Evolutionary conservation across 2,329 filamentous ascomycete species (phyloP).

Genomic region (Arthrobotrys sphaeroides): DNA sequence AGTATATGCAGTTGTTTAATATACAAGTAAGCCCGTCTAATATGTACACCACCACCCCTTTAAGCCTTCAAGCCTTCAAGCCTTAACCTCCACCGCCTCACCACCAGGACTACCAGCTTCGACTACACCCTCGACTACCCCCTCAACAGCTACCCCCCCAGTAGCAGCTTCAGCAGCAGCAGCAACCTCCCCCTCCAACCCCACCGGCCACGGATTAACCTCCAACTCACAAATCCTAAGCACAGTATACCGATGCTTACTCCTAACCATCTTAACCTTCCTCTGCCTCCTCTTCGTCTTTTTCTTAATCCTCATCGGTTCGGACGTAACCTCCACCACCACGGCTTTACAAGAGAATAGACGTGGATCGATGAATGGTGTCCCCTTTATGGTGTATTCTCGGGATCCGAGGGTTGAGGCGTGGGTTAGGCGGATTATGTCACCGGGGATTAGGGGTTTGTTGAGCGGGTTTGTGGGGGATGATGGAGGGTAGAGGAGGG

Average conservation of each 20-base stretch:
- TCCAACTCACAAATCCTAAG: conserved; percentile 83
- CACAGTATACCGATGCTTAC: conserved; percentile 90
- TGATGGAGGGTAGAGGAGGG: conserved; percentile 71
- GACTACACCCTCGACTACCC: too few species aligned
- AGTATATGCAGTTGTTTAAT: too few species aligned
- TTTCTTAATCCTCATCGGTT: conserved; percentile 78
- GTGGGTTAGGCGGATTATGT: conserved; percentile 86
- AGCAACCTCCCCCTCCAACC: conserved; percentile 63
- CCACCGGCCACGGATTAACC: conserved; percentile 69
- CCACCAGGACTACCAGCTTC: too few species aligned
- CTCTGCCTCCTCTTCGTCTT: conserved; percentile 83
- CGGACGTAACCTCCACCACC: conserved; percentile 83
- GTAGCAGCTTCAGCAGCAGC: too few species aligned
- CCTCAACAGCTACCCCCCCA: too few species aligned
- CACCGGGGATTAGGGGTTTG: conserved; percentile 68
- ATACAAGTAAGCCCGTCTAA: too few species aligned
- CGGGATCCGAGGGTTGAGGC: conserved; percentile 83
- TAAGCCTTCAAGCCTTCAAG: too few species aligned
- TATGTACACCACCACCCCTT: too few species aligned
- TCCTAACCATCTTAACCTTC: conserved; percentile 77
- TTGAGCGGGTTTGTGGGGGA: conserved; percentile 34
- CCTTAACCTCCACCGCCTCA: too few species aligned
- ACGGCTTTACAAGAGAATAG: conserved; percentile 86
- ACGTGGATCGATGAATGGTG: conserved; percentile 81
- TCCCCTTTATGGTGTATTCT: conserved; percentile 87